Percentiles rank a stretch among this genome's conserved stretches.
Evolutionary conservation across 2,329 filamentous ascomycete species (phyloP).

Genomic region (Aspergillus terreus): DNA sequence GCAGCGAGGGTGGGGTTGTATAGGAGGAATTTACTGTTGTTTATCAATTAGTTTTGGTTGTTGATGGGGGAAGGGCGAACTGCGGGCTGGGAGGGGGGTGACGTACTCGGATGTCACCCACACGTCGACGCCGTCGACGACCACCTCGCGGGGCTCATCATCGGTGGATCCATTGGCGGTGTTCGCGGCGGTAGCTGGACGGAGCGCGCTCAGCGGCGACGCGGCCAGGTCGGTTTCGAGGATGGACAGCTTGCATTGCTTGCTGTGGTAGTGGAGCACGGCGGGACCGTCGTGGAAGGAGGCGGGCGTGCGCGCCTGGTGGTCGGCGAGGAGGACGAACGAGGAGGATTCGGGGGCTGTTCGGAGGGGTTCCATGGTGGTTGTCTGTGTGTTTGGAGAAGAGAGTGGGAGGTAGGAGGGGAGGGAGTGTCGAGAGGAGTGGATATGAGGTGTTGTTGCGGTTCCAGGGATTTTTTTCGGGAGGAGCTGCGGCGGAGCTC

Average conservation of each 20-base stretch:
- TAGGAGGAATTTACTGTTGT: conserved; percentile 42
- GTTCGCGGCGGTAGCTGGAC: conserved; percentile 4
- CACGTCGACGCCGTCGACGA: conserved; percentile 39
- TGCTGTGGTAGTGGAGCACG: conserved; percentile 46
- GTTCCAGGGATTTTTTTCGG: neutral
- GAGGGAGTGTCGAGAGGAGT: neutral
- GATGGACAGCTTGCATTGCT: conserved; percentile 43
- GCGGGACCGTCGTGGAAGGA: conserved; percentile 47
- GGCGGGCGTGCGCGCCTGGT: conserved; percentile 46
- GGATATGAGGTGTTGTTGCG: neutral
- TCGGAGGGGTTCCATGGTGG: conserved; percentile 41
- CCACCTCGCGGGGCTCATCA: conserved; percentile 28
- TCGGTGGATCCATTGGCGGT: conserved; percentile 12
- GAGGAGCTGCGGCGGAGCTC: conserved; percentile 9
- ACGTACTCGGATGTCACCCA: conserved; percentile 50
- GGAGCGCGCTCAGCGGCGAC: conserved; percentile 18
- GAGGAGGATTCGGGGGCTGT: conserved; percentile 36
- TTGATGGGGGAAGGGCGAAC: neutral
- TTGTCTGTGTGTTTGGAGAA: neutral
- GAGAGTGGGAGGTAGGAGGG: neutral
- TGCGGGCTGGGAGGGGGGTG: neutral
- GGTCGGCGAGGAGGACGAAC: conserved; percentile 42
- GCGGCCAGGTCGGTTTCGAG: conserved; percentile 37
- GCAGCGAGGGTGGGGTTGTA: conserved; percentile 32
- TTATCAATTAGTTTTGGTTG: neutral